phyloP scores from a whole-genome alignment of 2,329 filamentous ascomycete species.

The Podosphaera xanthii region DNA sequence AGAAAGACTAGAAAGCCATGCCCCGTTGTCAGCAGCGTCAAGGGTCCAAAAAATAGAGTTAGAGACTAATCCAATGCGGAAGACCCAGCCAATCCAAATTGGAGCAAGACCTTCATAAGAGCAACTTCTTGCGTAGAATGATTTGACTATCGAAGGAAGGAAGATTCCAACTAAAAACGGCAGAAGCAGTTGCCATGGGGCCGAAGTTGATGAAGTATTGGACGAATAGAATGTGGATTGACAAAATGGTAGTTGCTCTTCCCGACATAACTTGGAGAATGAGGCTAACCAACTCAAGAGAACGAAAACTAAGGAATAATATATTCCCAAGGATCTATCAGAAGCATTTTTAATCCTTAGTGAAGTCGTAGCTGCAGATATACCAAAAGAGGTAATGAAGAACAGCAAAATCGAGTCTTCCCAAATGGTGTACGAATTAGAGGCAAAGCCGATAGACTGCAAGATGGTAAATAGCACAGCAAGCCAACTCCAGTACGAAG shows the following conservation, averaged over 20 bases:
- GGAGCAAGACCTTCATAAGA: slow-evolving; percentile 76
- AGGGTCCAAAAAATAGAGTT: slow-evolving; percentile 70
- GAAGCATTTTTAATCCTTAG: slow-evolving; percentile 43
- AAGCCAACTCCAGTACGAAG: slow-evolving; percentile 73
- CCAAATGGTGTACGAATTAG: slow-evolving; percentile 98
- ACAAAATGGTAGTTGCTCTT: slow-evolving; percentile 97
- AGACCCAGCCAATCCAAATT: slow-evolving; percentile 59
- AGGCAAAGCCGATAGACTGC: slow-evolving; percentile 82
- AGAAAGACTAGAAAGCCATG: slow-evolving; percentile 45
- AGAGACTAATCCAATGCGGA: slow-evolving; percentile 54
- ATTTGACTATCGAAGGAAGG: slow-evolving; percentile 53
- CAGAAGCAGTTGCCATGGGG: slow-evolving; percentile 67
- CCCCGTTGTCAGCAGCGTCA: slow-evolving; percentile 67
- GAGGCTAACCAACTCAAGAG: slow-evolving; percentile 59
- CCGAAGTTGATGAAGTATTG: slow-evolving; percentile 73
- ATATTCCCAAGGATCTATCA: slow-evolving; percentile 55
- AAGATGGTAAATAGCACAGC: slow-evolving; percentile 59
- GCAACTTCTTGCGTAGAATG: slow-evolving; percentile 58
- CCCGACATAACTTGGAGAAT: slow-evolving; percentile 76
- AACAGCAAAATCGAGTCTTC: slow-evolving; percentile 88
- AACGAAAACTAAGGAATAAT: slow-evolving; percentile 69
- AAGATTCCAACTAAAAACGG: slow-evolving; percentile 51
- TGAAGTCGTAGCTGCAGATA: slow-evolving; percentile 51
- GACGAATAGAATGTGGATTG: slow-evolving; percentile 90
- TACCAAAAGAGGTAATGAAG: slow-evolving; percentile 71